A percentile compares a stretch with the other conserved stretches of the same genome.
These are phyloP conservation scores for Aspergillus pseudoterreus DNA, from an alignment of 2,329 filamentous ascomycete genomes.

Conservation along the genomic window DNA sequence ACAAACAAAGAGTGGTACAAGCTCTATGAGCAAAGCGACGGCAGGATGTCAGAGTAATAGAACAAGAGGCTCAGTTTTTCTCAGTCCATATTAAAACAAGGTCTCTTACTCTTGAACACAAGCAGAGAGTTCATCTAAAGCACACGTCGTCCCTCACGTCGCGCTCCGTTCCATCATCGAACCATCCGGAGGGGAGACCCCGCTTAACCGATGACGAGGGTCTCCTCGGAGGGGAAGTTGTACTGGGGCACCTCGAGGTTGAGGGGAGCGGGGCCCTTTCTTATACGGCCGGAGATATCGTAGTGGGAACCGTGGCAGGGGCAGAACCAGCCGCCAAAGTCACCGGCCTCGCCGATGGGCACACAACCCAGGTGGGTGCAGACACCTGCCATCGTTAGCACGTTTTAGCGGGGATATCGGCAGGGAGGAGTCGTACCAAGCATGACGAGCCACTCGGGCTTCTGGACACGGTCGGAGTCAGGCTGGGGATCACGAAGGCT, in stretches of 20 bases:
- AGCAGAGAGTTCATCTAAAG: slow-evolving; percentile 33
- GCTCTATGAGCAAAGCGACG: slow-evolving; percentile 13
- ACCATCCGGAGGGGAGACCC: not conserved
- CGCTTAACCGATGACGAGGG: slow-evolving; percentile 86
- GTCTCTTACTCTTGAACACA: slow-evolving; percentile 36
- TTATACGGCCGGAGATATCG: slow-evolving; percentile 97
- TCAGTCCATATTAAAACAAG: slow-evolving; percentile 39
- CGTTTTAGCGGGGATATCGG: not conserved
- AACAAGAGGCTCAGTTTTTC: slow-evolving; percentile 28
- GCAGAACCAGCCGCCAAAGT: slow-evolving; percentile 99
- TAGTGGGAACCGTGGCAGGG: slow-evolving; percentile 99
- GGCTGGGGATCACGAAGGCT: slow-evolving; percentile 84
- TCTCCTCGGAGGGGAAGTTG: slow-evolving; percentile 86
- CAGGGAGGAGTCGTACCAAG: slow-evolving; percentile 60
- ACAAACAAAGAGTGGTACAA: slow-evolving; percentile 15
- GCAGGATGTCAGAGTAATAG: slow-evolving; percentile 10
- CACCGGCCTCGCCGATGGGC: slow-evolving; percentile 96
- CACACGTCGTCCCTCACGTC: slow-evolving; percentile 13
- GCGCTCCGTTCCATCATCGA: slow-evolving; percentile 4
- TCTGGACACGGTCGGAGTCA: slow-evolving; percentile 91
- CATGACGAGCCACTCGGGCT: slow-evolving; percentile 99
- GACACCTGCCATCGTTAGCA: slow-evolving; percentile 61
- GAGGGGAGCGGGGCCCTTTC: slow-evolving; percentile 93
- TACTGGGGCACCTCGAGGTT: slow-evolving; percentile 94
- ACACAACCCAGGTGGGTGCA: slow-evolving; percentile 99